A percentile compares a stretch with the other conserved stretches of the same genome.
Conservation (phyloP, 164 flowering plant genomes). For the Kalanchoe fedtschenkoi region DNA sequence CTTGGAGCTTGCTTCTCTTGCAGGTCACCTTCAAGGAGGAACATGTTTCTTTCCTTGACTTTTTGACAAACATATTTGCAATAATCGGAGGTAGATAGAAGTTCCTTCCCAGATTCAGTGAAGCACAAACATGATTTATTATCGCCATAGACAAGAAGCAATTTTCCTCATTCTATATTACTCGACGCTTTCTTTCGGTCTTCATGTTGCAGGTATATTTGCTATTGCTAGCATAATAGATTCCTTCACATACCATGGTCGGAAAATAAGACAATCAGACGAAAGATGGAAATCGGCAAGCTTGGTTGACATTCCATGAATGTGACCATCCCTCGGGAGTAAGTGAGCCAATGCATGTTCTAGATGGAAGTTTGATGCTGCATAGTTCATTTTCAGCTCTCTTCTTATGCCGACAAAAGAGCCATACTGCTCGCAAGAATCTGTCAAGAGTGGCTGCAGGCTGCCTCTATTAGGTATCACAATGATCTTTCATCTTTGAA, state of each 20-base stretch:
- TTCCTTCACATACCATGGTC: slow-evolving; percentile 59
- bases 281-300: slow-evolving; percentile 55
- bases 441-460: no score
- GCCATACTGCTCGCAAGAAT: no score
- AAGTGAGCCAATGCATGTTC: not conserved
- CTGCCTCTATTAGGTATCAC: no score
- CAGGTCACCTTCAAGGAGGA: slow-evolving; percentile 61
- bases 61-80: slow-evolving; percentile 57
- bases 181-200: not conserved
- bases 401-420: no score
- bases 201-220: slow-evolving; percentile 39
- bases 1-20: not conserved
- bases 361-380: not conserved
- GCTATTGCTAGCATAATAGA: slow-evolving; percentile 63
- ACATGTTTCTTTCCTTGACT: slow-evolving; percentile 47
- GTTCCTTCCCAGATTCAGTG: not conserved
- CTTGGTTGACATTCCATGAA: slow-evolving; percentile 19
- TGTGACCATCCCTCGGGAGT: not conserved
- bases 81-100: slow-evolving; percentile 51
- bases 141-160: not conserved
- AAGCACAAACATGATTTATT: not conserved
- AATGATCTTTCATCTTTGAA: no score
- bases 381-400: not conserved
- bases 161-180: not conserved
- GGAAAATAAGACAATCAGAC: slow-evolving; percentile 48